Base-by-base conservation (phyloP, 345 rosid genomes). In the Eutrema yunnanense region DNA sequence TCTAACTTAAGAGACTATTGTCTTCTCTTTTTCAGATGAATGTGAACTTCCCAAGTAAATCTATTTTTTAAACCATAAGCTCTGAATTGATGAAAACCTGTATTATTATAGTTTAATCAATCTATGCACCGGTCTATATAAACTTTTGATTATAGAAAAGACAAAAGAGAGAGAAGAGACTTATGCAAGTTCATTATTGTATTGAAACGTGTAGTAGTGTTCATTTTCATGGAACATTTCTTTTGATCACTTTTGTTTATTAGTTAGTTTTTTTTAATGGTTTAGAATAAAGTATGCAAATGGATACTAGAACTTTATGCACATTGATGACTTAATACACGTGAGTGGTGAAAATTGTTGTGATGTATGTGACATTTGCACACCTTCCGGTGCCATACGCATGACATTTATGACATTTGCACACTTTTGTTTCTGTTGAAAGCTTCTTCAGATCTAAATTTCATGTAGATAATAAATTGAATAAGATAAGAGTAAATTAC, bases 261-360 rank as follows among this genome's bases (percentile, higher is more conserved):
- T 12, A 36, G 36, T 34, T 30, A 30, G 0, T 3, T 30, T 42
- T 8, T 26, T 44, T 33, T 27, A 12, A 19, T 16, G 2, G 6
- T 65, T 16, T 47, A 9, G 0, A 38, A 16, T 53, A 64, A 73
- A 56, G 36, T 48, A 29, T 10, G 53, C 49, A 55, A 58, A 74
- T 57, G 13, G 72, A 66, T 66, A 56, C 37, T 59, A 40, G 44
- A 57, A 30, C 46, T 58, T 67, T 50, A 58, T 41, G 47, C 62
- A 67, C 34, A 49, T 60, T 67, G 68, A 74, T 74, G 62, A 74
- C 78, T 59, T 52, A 51, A 51, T 52, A 67, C 73, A 74, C 73
- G 48, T 67, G 73, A 59, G 40, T 49, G 53, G 47, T 67, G 55
- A 74, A 73, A 65, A 55, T 55, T 30, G 8, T 57, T 10, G 52